Base-by-base conservation (phyloP, 495 filamentous ascomycete genomes). In the Penicillium bovifimosum region DNA sequence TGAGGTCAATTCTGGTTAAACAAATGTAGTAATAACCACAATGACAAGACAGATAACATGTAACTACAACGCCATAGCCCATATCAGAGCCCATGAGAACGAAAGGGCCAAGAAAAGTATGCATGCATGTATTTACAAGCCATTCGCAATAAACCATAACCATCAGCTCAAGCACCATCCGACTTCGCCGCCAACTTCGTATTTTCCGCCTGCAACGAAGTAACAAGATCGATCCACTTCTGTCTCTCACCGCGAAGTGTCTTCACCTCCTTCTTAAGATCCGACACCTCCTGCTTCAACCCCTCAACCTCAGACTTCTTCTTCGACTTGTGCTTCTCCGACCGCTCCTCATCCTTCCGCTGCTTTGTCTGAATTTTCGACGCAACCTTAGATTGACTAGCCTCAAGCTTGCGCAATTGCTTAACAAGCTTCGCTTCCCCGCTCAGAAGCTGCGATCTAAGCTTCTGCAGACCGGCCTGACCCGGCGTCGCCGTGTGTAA, bases 141-240 rank as follows among this genome's bases (percentile, higher is more conserved):
- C 26, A 29, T 10, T 14, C 27, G 28, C 10, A 9, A 1, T n/a
- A 4, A 24, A 24, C 20, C 20, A 2, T 28, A 28, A 6, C 27
- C 2, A 17, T 24, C 31, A 16, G 29, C 20, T 50, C 40, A 31
- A 46, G 9, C 35, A 5, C 18, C 3, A n/a, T 50, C 46, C 24
- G 32, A 55, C 58, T 47, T 62, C 9, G 58, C 60, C 44, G 63
- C 62, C 49, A 79, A 49, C 47, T 50, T 69, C 8, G 67, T 71
- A 61, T 89, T 88, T 77, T 87, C 82, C 31, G 64, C 67, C 69
- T 90, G 86, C 59, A 90, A 61, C 41, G 80, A 75, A 9, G 80
- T 73, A 28, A 89, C 77, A 62, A 84, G 72, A 54, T 81, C 79
- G 27, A 74, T 72, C 55, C 88, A 70, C 24, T 85, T 78, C 52